phyloP scores from a whole-genome alignment of 495 filamentous ascomycete species.

The Podospora sp. region DNA sequence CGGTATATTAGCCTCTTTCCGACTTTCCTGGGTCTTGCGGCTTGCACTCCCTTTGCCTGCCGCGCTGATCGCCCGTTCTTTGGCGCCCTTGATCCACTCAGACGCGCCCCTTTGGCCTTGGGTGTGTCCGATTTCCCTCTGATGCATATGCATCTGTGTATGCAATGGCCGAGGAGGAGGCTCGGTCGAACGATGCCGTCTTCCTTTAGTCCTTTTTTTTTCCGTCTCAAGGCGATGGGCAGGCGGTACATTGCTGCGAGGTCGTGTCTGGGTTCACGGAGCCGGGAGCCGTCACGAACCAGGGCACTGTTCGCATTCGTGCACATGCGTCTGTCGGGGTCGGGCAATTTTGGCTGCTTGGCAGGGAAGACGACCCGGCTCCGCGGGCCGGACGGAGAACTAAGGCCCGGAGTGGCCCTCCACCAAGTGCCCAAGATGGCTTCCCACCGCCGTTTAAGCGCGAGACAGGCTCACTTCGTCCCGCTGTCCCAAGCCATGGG shows the following conservation, averaged over 20 bases:
- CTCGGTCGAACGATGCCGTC: constrained; percentile 18
- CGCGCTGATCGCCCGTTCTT: constrained; percentile 23
- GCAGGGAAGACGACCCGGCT: constrained; percentile 25
- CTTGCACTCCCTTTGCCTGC: constrained; percentile 24
- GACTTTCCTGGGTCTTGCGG: constrained; percentile 14
- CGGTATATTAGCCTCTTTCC: constrained; percentile 40
- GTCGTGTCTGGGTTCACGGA: not conserved
- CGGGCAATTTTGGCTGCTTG: constrained; percentile 5
- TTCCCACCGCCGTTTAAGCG: constrained; percentile 6
- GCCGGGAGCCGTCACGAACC: not conserved
- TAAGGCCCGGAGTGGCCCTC: constrained; percentile 12
- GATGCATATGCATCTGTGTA: constrained; percentile 27
- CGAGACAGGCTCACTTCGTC: not conserved
- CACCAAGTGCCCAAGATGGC: not conserved
- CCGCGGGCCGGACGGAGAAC: constrained; percentile 31
- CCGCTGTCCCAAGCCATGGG: not conserved
- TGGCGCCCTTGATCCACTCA: constrained; percentile 23
- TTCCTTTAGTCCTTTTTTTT: constrained; percentile 15
- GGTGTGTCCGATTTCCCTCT: constrained; percentile 26
- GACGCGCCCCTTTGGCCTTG: constrained; percentile 17
- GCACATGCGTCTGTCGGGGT: constrained; percentile 5
- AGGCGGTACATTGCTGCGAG: not conserved
- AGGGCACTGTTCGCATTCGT: not conserved
- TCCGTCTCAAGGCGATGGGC: not conserved
- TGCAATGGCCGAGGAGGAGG: constrained; percentile 22